phyloP scores from a whole-genome alignment of 306 rosid genomes.

The Casuarina equisetifolia region DNA sequence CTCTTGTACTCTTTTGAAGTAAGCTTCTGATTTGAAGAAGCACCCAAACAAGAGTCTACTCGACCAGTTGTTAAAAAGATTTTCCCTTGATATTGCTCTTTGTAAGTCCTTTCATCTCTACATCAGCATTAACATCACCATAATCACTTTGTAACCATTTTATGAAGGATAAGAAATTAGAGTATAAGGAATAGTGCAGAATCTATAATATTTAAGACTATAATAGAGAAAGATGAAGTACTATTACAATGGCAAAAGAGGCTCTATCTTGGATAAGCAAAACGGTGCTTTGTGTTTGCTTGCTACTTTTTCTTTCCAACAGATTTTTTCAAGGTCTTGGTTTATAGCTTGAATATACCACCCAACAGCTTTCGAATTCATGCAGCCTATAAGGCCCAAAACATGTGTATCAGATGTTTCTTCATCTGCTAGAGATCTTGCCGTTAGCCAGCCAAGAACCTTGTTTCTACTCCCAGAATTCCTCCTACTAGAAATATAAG shows the following conservation, averaged over 20 bases:
- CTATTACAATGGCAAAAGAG: slow-evolving; percentile 54
- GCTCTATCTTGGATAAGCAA: slow-evolving; percentile 67
- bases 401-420: slow-evolving; percentile 34
- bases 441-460: slow-evolving; percentile 25
- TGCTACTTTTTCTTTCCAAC: slow-evolving; percentile 60
- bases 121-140: slow-evolving; percentile 18
- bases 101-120: slow-evolving; percentile 51
- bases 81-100: slow-evolving; percentile 54
- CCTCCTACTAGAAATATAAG: slow-evolving; percentile 37
- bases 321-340: slow-evolving; percentile 56
- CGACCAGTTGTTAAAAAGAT: slow-evolving; percentile 48
- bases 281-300: slow-evolving; percentile 45
- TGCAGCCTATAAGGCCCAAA: slow-evolving; percentile 60
- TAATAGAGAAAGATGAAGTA: slow-evolving; percentile 29
- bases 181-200: slow-evolving; percentile 13
- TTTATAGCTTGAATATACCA: slow-evolving; percentile 61
- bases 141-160: neutral
- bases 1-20: slow-evolving; percentile 57
- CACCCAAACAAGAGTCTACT: slow-evolving; percentile 64
- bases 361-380: slow-evolving; percentile 61
- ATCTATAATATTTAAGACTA: slow-evolving; percentile 14
- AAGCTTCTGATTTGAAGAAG: slow-evolving; percentile 60
- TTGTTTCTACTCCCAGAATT: slow-evolving; percentile 24
- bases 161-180: neutral
- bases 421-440: slow-evolving; percentile 34